Percentiles rank a stretch among this genome's conserved stretches.
phyloP scores from a whole-genome alignment of 495 filamentous ascomycete genomes.

The Trichocladium uniseriatum region DNA sequence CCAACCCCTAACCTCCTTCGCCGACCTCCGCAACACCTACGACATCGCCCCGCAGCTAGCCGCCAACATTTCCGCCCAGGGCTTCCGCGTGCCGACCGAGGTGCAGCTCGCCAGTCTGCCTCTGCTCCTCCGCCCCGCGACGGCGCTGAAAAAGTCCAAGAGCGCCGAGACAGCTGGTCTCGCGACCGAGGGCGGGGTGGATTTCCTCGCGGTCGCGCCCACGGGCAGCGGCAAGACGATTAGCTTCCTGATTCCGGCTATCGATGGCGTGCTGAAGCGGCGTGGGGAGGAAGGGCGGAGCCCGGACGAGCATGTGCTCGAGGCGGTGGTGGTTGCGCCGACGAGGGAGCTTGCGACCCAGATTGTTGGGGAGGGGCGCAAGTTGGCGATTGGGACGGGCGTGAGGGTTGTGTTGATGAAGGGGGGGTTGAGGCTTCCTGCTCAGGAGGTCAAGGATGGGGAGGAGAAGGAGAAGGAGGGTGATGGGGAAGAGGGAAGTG shows the following conservation, averaged over 20 bases:
- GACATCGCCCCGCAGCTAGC: conserved; percentile 59
- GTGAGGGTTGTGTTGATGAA: conserved; percentile 75
- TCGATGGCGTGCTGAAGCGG: conserved; percentile 59
- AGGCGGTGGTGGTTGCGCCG: conserved; percentile 73
- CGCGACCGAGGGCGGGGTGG: conserved; percentile 30
- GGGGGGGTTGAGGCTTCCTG: conserved; percentile 66
- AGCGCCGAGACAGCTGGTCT: conserved; percentile 21
- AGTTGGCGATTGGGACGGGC: conserved; percentile 66
- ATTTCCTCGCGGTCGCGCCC: conserved; percentile 82
- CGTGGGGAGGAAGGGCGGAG: conserved; percentile 29
- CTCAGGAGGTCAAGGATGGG: conserved; percentile 31
- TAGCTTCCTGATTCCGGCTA: conserved; percentile 77
- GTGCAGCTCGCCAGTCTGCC: conserved; percentile 85
- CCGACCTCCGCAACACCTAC: conserved; percentile 58
- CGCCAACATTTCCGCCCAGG: conserved; percentile 73
- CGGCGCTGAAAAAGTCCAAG: conserved; percentile 28
- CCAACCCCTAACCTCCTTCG: conserved; percentile 70
- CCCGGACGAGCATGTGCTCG: conserved; percentile 41
- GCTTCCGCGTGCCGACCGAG: conserved; percentile 80
- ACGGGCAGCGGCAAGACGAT: conserved; percentile 98
- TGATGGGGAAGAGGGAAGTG: conserved; percentile 20
- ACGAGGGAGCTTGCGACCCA: conserved; percentile 88
- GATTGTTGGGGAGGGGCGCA: conserved; percentile 85
- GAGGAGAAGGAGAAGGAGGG: conserved; percentile 25
- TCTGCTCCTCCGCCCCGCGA: conserved; percentile 51